Evolutionary conservation across 345 rosid genomes (phyloP).

Genomic region (Adansonia digitata): DNA sequence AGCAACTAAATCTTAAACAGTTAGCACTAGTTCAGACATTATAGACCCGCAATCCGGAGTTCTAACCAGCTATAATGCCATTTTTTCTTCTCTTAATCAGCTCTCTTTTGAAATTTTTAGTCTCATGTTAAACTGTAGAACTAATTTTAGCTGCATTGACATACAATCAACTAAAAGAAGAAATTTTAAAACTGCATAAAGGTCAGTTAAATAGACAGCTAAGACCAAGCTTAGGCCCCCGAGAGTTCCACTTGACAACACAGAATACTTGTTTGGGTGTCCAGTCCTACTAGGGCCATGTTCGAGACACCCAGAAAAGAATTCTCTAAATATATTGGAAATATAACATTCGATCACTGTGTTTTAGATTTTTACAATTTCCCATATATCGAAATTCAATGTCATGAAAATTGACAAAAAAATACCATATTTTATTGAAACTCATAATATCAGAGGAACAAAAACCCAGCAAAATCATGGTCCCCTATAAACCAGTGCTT

Average conservation of each 20-base stretch:
- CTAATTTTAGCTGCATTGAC: background rate
- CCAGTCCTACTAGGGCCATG: background rate
- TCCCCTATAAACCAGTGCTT: conserved; percentile 18
- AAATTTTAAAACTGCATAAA: background rate
- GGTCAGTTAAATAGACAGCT: background rate
- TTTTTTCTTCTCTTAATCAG: background rate
- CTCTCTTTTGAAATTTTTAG: background rate
- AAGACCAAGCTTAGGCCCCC: conserved; percentile 6
- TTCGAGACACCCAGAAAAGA: background rate
- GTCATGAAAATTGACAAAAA: conserved; percentile 1
- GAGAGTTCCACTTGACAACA: background rate
- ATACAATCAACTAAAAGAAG: conserved; percentile 4
- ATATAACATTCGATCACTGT: conserved; percentile 10
- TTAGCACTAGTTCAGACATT: background rate
- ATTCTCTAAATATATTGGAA: conserved; percentile 1
- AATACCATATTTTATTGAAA: background rate
- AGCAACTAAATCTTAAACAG: background rate
- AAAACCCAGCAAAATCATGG: conserved; percentile 9
- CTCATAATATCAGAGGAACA: conserved; percentile 3
- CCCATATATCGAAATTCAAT: conserved; percentile 15
- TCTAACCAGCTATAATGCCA: background rate
- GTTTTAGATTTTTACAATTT: conserved; percentile 7
- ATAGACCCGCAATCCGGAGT: background rate
- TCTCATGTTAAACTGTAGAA: background rate
- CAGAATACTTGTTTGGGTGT: background rate